Evolutionary conservation across 805 yeast genomes (phyloP).

Genomic region (Pichia paraexigua): DNA sequence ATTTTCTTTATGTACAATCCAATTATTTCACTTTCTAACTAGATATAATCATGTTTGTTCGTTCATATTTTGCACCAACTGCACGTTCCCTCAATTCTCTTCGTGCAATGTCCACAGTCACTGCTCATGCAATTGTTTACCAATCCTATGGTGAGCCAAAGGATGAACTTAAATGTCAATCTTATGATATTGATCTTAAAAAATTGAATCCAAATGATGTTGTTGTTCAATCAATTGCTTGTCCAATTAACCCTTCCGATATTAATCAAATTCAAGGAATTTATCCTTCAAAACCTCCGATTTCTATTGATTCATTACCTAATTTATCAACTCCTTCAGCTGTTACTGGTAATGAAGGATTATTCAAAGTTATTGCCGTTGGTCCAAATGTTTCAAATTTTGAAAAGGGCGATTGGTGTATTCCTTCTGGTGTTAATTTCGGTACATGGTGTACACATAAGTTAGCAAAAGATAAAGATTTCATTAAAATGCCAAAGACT

Average conservation of each 20-base stretch:
- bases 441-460: constrained; percentile 95
- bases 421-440: constrained; percentile 66
- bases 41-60: background rate
- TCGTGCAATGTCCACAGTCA: constrained; percentile 16
- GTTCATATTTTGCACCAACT: background rate
- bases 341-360: constrained; percentile 91
- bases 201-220: constrained; percentile 35
- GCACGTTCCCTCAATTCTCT: background rate
- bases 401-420: constrained; percentile 75
- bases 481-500: constrained; percentile 53
- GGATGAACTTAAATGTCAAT: constrained; percentile 45
- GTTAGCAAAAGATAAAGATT: constrained; percentile 40
- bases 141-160: constrained; percentile 60
- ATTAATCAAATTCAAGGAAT: constrained; percentile 80
- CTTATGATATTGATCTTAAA: constrained; percentile 35
- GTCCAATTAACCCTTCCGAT: constrained; percentile 89
- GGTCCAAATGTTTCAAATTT: constrained; percentile 47
- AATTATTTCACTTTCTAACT: no score
- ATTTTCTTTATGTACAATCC: no score
- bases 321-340: constrained; percentile 57
- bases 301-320: constrained; percentile 41
- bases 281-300: constrained; percentile 69
- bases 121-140: constrained; percentile 58
- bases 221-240: constrained; percentile 62
- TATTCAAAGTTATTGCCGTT: constrained; percentile 71